Evolutionary conservation across 305 asterid genomes (phyloP), one percentile per base, ranked within the genome.

Genomic region (Rubia balearica): DNA sequence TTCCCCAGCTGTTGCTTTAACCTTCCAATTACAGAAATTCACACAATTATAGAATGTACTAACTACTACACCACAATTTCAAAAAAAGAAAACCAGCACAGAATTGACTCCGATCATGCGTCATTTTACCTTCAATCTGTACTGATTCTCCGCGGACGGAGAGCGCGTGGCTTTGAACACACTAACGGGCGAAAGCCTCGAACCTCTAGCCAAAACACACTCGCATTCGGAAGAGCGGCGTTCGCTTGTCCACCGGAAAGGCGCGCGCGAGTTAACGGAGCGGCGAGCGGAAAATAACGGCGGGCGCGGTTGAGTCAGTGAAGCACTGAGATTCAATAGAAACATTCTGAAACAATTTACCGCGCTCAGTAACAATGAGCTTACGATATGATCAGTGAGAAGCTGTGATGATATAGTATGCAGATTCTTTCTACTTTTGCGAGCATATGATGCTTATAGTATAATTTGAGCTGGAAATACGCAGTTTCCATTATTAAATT

Each of bases 1-100:
- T 79, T 86, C 96, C 62, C 83, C 88, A 9, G 88, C 76, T 77
- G 96, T 74, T 79, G 92, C 94, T 81, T 76, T 75, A 67, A 84
- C 89, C 98, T 90, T 81, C 74, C 75, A 71, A 61, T 19, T 1
- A 68, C 19, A 19, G 27, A 43, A 49, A 76, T 21, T 41, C 13
- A 10, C 38, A 67, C 56, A 65, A 67, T 24, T 65, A 55, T 60
- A 51, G 42, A 74, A 8, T 24, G 0, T n/a, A 64, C 5, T 16
- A 1, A 49, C 56, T 13, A 49, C 53, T 21, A 63, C 1, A 2
- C 8, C 56, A 69, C 36, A 46, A 46, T 36, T 43, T 27, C n/a
- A 27, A 27, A 27, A 27, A 27, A 0, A 27, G 4, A 38, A 71
- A 16, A 16, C 0, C 12, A 62, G 16, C 55, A 8, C 59, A 14